phyloP scores from a whole-genome alignment of 495 filamentous ascomycete species.

The Trichoderma virens region DNA sequence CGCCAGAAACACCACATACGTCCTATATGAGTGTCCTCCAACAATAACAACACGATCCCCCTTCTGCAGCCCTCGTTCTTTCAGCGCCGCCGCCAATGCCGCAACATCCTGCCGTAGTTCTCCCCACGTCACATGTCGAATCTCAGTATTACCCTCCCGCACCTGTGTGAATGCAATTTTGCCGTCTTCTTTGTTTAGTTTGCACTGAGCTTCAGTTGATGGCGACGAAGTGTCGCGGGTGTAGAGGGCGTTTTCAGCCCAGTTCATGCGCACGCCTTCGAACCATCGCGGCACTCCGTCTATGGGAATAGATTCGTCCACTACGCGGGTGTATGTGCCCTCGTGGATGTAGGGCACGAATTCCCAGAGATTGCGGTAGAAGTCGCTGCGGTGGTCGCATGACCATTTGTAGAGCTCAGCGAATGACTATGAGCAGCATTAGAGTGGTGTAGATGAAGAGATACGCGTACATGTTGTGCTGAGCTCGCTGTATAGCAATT shows the following conservation, averaged over 20 bases:
- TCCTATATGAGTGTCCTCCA: constrained; percentile 65
- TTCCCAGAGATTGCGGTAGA: constrained; percentile 60
- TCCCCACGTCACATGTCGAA: constrained; percentile 53
- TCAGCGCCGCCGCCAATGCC: constrained; percentile 52
- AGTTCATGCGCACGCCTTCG: constrained; percentile 55
- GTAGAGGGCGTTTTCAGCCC: constrained; percentile 56
- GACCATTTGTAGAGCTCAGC: constrained; percentile 59
- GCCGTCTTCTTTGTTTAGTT: constrained; percentile 54
- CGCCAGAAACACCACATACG: constrained; percentile 57
- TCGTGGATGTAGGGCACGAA: constrained; percentile 51
- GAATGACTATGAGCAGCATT: constrained; percentile 41
- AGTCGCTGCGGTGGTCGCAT: constrained; percentile 49
- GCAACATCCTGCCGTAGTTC: constrained; percentile 51
- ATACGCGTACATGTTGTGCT: too few species aligned
- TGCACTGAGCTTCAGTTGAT: constrained; percentile 27
- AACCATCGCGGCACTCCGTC: constrained; percentile 62
- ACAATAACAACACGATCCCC: constrained; percentile 69
- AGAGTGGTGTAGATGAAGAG: neutral
- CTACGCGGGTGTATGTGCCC: constrained; percentile 49
- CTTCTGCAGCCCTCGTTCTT: constrained; percentile 50
- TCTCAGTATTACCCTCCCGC: constrained; percentile 56
- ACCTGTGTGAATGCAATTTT: constrained; percentile 65
- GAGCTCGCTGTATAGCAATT: too few species aligned
- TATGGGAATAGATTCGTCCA: constrained; percentile 61
- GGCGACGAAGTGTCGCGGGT: constrained; percentile 26